These are phyloP conservation scores for Barbatosphaeria neglecta DNA, from an alignment of 495 filamentous ascomycete species.

Conservation along the genomic window DNA sequence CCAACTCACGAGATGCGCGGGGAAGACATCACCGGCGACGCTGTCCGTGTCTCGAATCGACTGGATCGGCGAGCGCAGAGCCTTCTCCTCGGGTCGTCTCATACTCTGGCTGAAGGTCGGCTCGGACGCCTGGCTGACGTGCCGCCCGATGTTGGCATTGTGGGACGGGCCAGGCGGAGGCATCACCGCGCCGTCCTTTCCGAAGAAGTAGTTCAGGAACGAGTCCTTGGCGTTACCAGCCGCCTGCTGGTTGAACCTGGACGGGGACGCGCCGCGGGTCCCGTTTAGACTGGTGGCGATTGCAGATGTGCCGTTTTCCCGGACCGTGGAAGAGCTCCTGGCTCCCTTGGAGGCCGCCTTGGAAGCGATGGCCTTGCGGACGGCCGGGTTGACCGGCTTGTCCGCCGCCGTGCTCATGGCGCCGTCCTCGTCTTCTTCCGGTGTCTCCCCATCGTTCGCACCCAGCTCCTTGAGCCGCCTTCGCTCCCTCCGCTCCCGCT, in stretches of 20 bases:
- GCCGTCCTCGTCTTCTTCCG: slow-evolving; percentile 63
- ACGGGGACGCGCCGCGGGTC: slow-evolving; percentile 48
- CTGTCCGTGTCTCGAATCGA: slow-evolving; percentile 21
- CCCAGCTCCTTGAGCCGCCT: slow-evolving; percentile 71
- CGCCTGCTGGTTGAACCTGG: slow-evolving; percentile 40
- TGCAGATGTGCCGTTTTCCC: slow-evolving; percentile 46
- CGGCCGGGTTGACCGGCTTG: slow-evolving; percentile 36
- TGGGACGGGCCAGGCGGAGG: slow-evolving; percentile 20
- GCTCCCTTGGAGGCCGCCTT: slow-evolving; percentile 49
- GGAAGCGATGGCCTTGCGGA: slow-evolving; percentile 28
- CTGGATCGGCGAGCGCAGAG: slow-evolving; percentile 26
- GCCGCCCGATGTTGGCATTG: slow-evolving; percentile 40
- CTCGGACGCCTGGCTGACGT: slow-evolving; percentile 63
- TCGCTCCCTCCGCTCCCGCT: slow-evolving; percentile 72
- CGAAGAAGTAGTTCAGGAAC: slow-evolving; percentile 97
- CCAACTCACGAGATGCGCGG: not conserved
- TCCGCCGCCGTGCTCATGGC: slow-evolving; percentile 46
- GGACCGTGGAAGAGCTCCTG: slow-evolving; percentile 71
- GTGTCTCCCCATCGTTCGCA: slow-evolving; percentile 60
- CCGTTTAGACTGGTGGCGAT: slow-evolving; percentile 61
- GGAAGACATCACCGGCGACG: slow-evolving; percentile 8
- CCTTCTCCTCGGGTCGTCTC: slow-evolving; percentile 57
- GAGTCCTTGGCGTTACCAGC: slow-evolving; percentile 56
- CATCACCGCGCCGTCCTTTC: slow-evolving; percentile 66
- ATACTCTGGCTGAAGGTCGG: slow-evolving; percentile 76